Evolutionary conservation across 1,139 yeast genomes (phyloP), one percentile per base, ranked within the genome.

Genomic region (Meyerozyma guilliermondii): DNA sequence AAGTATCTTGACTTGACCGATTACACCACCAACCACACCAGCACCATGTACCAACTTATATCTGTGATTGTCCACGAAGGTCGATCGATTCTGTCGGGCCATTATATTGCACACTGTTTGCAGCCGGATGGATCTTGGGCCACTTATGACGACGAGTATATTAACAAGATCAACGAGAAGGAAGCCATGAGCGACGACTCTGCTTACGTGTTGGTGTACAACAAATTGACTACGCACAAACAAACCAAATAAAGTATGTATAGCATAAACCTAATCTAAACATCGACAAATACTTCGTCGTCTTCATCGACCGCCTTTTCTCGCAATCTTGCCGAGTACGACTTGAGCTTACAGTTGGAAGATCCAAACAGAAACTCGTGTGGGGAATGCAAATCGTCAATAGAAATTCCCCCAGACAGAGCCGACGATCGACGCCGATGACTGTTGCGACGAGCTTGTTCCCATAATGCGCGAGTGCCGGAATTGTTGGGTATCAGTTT

Each of bases 31-130:
- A 50, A 55, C 16, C 59, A 63, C 49, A 50, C 60, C 1, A 65
- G 84, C 1, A 77, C 81, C 8, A 71, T 74, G 44, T 92, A 92
- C 63, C 83, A 83, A 58, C 73, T 92, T 48, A 74, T 80, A n/a
- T 80, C 92, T 16, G 96, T 91, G 17, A 86, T 91, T 47, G 91
- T 89, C 14, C 99, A 92, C 59, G 96, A 88, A 57, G 98, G 98
- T 34, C 76, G 98, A 48, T 86, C 96, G 1, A 81, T 91, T 11
- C 82, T 91, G 39, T 83, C 94, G 7, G 99, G 99, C 5, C 99
- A 92, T 63, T 92, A 92, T 58, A 79, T 89, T 48, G 85, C 96
- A 1, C 89, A 87, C 59, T 87, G 96, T 58, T 78, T 86, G 49
- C 96, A 91, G 60, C 96, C 97, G 1, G 92, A 87, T 60, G 88